phyloP scores from a whole-genome alignment of 768 basidiomycete genomes.

The Scleroderma citrinum region DNA sequence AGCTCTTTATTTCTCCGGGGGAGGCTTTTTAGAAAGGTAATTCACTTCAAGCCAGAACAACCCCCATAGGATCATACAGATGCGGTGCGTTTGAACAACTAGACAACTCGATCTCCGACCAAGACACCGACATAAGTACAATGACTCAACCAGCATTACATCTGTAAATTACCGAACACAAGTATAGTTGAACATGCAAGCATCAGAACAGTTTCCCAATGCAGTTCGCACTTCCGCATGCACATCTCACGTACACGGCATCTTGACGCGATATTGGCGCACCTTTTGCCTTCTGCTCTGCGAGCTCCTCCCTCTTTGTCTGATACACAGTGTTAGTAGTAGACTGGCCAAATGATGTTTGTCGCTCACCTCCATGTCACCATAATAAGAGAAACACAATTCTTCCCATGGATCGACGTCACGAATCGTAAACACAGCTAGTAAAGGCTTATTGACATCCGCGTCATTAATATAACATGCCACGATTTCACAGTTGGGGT shows the following conservation, averaged over 20 bases:
- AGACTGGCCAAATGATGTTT: background rate
- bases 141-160: too few species aligned
- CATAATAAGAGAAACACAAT: slow-evolving; percentile 71
- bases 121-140: too few species aligned
- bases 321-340: background rate
- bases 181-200: too few species aligned
- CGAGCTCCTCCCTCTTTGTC: slow-evolving; percentile 20
- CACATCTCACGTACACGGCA: slow-evolving; percentile 44
- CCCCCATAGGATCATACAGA: too few species aligned
- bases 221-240: slow-evolving; percentile 49
- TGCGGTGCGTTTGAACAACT: too few species aligned
- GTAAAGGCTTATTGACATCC: slow-evolving; percentile 60
- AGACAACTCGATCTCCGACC: too few species aligned
- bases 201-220: slow-evolving; percentile 32
- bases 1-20: too few species aligned
- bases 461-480: slow-evolving; percentile 76
- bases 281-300: background rate
- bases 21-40: too few species aligned
- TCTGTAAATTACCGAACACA: too few species aligned
- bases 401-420: slow-evolving; percentile 66
- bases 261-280: slow-evolving; percentile 20
- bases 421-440: slow-evolving; percentile 59
- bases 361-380: slow-evolving; percentile 40
- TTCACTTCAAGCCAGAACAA: too few species aligned
- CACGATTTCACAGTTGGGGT: slow-evolving; percentile 73